These are phyloP conservation scores for Chlamydomonas incerta DNA, from an alignment of 139 green algal genomes.

Conservation along the genomic window DNA sequence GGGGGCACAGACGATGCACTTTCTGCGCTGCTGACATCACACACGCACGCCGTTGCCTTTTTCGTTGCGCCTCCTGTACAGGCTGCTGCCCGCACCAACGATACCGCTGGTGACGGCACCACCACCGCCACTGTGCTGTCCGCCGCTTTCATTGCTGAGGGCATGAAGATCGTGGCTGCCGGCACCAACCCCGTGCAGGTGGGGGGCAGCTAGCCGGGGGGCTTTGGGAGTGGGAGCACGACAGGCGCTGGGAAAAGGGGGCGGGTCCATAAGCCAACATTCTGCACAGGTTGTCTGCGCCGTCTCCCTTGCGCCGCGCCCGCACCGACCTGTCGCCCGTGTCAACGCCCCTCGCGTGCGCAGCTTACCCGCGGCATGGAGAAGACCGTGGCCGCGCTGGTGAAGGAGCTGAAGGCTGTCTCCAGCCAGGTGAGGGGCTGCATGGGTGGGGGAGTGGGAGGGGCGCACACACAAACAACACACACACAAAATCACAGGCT, in stretches of 20 bases:
- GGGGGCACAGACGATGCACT: too few species aligned
- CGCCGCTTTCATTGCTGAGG: conserved; percentile 97
- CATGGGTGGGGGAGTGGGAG: too few species aligned
- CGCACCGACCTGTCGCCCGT: too few species aligned
- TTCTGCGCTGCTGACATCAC: too few species aligned
- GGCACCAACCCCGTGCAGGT: conserved; percentile 86
- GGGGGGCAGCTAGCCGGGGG: background rate
- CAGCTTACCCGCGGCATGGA: conserved; percentile 94
- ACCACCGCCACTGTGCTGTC: conserved; percentile 98
- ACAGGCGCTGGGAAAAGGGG: too few species aligned
- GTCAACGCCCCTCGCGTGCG: too few species aligned
- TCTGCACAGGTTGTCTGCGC: too few species aligned
- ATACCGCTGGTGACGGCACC: conserved; percentile 98
- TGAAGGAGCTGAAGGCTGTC: conserved; percentile 86
- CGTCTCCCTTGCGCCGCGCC: background rate
- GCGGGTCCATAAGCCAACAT: too few species aligned
- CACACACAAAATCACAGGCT: too few species aligned
- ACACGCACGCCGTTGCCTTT: too few species aligned
- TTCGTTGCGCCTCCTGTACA: conserved; percentile 61
- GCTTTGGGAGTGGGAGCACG: too few species aligned
- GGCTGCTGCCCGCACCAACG: conserved; percentile 95
- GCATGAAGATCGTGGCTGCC: conserved; percentile 95
- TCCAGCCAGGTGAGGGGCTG: conserved; percentile 80
- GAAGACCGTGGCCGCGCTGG: conserved; percentile 76
- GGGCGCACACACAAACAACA: too few species aligned